Base-by-base conservation (phyloP, 2,329 filamentous ascomycete species). In the Fusarium sororula region DNA sequence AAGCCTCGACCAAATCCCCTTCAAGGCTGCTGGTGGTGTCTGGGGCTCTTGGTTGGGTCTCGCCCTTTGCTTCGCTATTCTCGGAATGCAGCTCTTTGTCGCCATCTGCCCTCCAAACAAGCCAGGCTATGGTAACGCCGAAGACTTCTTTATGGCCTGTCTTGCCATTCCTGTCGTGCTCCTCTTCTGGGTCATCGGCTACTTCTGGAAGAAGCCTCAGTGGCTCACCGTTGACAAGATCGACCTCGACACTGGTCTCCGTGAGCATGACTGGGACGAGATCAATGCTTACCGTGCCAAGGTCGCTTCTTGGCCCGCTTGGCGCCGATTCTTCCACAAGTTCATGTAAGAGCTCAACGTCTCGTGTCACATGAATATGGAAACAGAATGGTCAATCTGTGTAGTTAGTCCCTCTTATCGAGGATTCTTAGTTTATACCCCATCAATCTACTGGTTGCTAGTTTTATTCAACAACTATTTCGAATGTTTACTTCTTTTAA, bases 241-340 rank as follows among this genome's bases (percentile, higher is more conserved):
- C 66, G 91, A 93, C 75, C 86, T 93, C 61, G 91, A 93, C 78
- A 87, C 86, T 35, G 91, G 91, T 70, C 87, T 91, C 44, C 87
- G 91, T 66, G 87, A 90, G 81, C 85, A 92, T 57, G 87, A 92
- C 78, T 92, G 89, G 89, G 89, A 91, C 12, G 81, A 81, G 22
- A 90, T 91, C 80, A 86, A 90, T 77, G 85, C 82, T n/a, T 83
- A 87, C 76, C 85, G 85, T 41, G 87, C 83, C 30, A 78, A 83
- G 79, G 80, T 88, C 32, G 86, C 85, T 20, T 60, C 80, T 5
- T 86, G 83, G 84, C 88, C 89, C 7, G 77, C 81, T 17, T 90
- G 87, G 87, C 82, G 81, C 61, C 78, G 81, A 6, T 17, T 68
- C 5, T 37, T 76, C 18, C 47, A 74, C 63, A 74, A 68, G 67